Evolutionary conservation across 1,284 basidiomycete species (phyloP).

Genomic region (Cronartium quercuum): DNA sequence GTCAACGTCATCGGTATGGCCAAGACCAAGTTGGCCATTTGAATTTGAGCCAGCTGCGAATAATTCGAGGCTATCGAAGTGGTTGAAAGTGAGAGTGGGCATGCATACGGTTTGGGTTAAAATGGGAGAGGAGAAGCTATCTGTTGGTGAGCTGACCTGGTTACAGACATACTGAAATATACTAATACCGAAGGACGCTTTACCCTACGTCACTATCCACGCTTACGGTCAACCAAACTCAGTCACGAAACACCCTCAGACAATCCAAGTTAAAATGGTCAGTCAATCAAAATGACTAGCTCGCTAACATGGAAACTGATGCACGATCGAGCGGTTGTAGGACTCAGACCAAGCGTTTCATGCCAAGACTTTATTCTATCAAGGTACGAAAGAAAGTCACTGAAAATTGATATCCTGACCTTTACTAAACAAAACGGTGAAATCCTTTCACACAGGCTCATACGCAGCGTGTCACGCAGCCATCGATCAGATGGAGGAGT

Average conservation of each 20-base stretch:
- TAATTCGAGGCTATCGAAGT: neutral
- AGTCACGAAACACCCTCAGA: no score
- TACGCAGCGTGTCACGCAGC: slow-evolving; percentile 23
- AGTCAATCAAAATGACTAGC: no score
- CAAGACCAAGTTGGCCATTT: slow-evolving; percentile 8
- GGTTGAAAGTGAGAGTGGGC: neutral
- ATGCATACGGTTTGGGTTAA: neutral
- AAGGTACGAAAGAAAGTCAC: slow-evolving; percentile 2
- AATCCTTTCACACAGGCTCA: neutral
- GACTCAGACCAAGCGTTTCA: slow-evolving; percentile 33
- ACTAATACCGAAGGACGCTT: no score
- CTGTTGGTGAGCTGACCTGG: no score
- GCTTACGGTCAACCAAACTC: no score
- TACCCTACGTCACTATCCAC: no score
- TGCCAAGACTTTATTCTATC: slow-evolving; percentile 29
- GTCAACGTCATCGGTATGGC: neutral
- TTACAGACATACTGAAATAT: no score
- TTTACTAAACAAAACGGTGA: neutral
- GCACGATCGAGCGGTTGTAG: neutral
- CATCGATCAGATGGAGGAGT: slow-evolving; percentile 9
- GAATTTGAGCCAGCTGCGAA: slow-evolving; percentile 16
- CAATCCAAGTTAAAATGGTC: no score
- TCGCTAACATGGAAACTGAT: no score
- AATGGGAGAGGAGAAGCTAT: no score
- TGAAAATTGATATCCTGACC: neutral